phyloP scores from a whole-genome alignment of 2,329 filamentous ascomycete genomes.

The Aureobasidium sp. region DNA sequence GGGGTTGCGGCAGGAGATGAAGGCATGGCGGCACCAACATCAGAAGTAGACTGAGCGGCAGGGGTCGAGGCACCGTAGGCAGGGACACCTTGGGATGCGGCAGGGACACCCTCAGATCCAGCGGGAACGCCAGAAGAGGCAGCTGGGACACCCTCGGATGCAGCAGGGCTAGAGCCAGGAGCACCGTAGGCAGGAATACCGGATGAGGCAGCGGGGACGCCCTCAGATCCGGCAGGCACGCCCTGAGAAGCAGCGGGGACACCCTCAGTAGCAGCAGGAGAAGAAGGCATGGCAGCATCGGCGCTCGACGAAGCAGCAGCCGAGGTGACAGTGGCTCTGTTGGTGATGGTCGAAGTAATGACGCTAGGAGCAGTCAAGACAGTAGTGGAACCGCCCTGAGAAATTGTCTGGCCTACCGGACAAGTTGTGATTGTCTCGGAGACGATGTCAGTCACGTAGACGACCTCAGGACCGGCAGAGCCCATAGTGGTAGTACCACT shows the following conservation, averaged over 20 bases:
- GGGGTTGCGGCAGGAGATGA: not conserved
- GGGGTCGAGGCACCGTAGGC: not conserved
- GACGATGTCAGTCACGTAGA: conserved; percentile 15
- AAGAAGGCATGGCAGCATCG: not conserved
- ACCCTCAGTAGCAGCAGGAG: not conserved
- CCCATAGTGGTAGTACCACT: conserved; percentile 3
- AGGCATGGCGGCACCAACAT: not conserved
- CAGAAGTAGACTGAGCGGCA: not conserved
- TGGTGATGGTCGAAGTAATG: conserved; percentile 8
- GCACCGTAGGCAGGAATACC: not conserved
- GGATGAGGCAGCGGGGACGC: not conserved
- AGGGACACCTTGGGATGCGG: not conserved
- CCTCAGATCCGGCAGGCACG: not conserved
- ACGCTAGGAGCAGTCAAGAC: conserved; percentile 12
- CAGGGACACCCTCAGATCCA: not conserved
- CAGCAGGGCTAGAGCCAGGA: not conserved
- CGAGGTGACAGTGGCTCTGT: not conserved
- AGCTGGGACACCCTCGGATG: not conserved
- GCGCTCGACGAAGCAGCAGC: not conserved
- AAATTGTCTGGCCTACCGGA: conserved; percentile 10
- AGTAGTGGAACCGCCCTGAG: conserved; percentile 1
- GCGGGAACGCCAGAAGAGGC: not conserved
- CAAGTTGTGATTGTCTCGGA: conserved; percentile 13
- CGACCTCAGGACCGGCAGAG: not conserved
- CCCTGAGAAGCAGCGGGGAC: not conserved